These are phyloP conservation scores for Diutina pseudorugosa DNA, from an alignment of 1,139 yeast genomes.

Conservation along the genomic window DNA sequence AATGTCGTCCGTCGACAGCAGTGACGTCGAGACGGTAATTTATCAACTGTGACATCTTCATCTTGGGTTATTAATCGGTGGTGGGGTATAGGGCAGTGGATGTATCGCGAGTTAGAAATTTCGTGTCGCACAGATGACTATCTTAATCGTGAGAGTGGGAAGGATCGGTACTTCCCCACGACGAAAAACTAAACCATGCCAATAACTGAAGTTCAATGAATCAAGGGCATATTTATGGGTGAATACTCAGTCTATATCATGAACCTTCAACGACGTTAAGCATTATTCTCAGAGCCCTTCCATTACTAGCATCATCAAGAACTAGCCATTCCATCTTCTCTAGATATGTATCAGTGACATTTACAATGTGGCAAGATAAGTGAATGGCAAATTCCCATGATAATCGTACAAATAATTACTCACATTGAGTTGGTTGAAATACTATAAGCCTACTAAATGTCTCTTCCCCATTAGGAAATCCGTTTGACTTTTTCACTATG, in stretches of 20 bases:
- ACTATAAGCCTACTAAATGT: background rate
- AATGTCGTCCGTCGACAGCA: slow-evolving; percentile 62
- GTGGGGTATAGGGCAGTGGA: background rate
- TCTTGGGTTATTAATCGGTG: background rate
- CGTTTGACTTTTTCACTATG: background rate
- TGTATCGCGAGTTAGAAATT: background rate
- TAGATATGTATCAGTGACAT: too few relatives aligned
- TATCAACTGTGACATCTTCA: slow-evolving; percentile 53
- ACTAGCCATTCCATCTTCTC: too few relatives aligned
- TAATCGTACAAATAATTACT: too few relatives aligned
- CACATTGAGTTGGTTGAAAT: too few relatives aligned
- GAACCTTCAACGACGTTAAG: too few relatives aligned
- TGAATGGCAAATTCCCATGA: too few relatives aligned
- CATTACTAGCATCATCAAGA: too few relatives aligned
- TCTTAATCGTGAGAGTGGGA: background rate
- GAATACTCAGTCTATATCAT: too few relatives aligned
- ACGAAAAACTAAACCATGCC: background rate
- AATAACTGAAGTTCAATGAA: too few relatives aligned
- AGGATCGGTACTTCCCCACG: background rate
- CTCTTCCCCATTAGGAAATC: background rate
- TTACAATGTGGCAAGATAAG: too few relatives aligned
- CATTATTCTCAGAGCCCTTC: too few relatives aligned
- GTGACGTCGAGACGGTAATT: slow-evolving; percentile 64
- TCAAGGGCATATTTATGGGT: too few relatives aligned
- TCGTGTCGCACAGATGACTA: background rate